Evolutionary conservation across 2,329 filamentous ascomycete genomes (phyloP), one percentile per base, ranked within the genome.

Genomic region (Ceratocystiopsis sp.): DNA sequence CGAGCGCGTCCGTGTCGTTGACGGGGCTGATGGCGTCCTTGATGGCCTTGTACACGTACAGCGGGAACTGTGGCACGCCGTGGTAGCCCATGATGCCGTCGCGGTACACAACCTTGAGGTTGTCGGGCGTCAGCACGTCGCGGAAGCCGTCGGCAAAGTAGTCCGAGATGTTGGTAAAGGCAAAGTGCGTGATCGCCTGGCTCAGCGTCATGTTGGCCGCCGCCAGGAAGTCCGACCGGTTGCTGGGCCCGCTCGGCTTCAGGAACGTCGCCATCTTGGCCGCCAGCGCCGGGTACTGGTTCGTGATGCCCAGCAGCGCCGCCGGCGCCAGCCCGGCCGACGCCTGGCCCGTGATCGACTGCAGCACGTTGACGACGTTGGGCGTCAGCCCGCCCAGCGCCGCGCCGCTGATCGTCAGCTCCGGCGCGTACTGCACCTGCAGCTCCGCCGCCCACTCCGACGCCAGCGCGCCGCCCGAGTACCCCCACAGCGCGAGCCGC

Each of bases 361-460:
- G 18, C 3, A 67, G 44, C 15, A 62, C 59, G 8, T 48, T 57
- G 6, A 55, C 57, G 13, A 64, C 53, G 40, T 66, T 63, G 1
- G 65, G 59, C 4, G 62, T 59, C 17, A 65, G 53, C 12, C 67
- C 67, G 13, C 67, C 68, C 0, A 70, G 46, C 0, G 63, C 67
- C 4, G 59, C 60, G 8, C 67, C 67, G 4, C 55, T 55, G 35
- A 71, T 58, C 21, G 55, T 52, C 35, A 71, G 50, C 45, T 71
- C 65, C 2, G 66, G 64, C 0, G 68, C 68, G 48, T 71, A 71
- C 18, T 54, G 53, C 2, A 56, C 54, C 44, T 67, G 62, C 40
- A 71, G 49, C 48, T 70, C 65, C n/a, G 63, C 60, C 1, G 67
- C 67, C 61, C 62, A 70, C 41, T 64, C 65, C n/a, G 56, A 62